phyloP scores from a whole-genome alignment of 2,329 filamentous ascomycete species.

The Leptographium radiaticola region DNA sequence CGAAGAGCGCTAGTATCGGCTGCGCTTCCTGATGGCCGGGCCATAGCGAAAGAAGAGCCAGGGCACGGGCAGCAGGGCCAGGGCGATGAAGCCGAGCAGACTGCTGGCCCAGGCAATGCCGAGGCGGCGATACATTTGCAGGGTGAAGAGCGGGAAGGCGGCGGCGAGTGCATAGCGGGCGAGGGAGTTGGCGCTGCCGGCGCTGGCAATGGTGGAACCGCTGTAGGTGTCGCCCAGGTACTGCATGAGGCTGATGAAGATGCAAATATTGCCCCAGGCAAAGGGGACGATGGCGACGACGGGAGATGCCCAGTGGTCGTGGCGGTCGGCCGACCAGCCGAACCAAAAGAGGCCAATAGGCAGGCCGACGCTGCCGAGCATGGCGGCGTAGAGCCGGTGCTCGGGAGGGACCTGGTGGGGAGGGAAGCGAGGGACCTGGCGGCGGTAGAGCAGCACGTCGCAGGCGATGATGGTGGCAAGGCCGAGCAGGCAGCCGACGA shows the following conservation, averaged over 20 bases:
- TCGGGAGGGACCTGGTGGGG: slow-evolving; percentile 33
- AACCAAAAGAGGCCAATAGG: slow-evolving; percentile 47
- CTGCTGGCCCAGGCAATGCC: slow-evolving; percentile 34
- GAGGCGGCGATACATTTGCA: slow-evolving; percentile 36
- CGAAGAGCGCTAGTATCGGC: slow-evolving; percentile 18
- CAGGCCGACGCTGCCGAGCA: slow-evolving; percentile 41
- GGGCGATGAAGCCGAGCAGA: slow-evolving; percentile 31
- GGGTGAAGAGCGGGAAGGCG: slow-evolving; percentile 46
- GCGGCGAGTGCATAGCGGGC: slow-evolving; percentile 41
- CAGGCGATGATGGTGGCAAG: slow-evolving; percentile 26
- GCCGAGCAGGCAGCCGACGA: slow-evolving; percentile 31
- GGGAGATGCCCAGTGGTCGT: slow-evolving; percentile 36
- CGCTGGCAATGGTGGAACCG: slow-evolving; percentile 40
- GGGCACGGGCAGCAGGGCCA: slow-evolving; percentile 35
- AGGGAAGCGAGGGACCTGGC: slow-evolving; percentile 19
- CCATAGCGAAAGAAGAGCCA: slow-evolving; percentile 40
- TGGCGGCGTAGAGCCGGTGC: slow-evolving; percentile 43
- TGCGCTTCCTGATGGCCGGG: slow-evolving; percentile 23
- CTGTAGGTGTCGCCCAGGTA: slow-evolving; percentile 46
- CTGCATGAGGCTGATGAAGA: slow-evolving; percentile 40
- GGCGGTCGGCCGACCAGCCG: slow-evolving; percentile 37
- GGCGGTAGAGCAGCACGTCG: slow-evolving; percentile 28
- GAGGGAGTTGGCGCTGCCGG: slow-evolving; percentile 45
- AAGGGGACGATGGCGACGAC: slow-evolving; percentile 40
- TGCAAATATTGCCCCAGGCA: slow-evolving; percentile 45